Base-by-base conservation (phyloP, 2,329 filamentous ascomycete genomes). In the Tolypocladium tundrense region DNA sequence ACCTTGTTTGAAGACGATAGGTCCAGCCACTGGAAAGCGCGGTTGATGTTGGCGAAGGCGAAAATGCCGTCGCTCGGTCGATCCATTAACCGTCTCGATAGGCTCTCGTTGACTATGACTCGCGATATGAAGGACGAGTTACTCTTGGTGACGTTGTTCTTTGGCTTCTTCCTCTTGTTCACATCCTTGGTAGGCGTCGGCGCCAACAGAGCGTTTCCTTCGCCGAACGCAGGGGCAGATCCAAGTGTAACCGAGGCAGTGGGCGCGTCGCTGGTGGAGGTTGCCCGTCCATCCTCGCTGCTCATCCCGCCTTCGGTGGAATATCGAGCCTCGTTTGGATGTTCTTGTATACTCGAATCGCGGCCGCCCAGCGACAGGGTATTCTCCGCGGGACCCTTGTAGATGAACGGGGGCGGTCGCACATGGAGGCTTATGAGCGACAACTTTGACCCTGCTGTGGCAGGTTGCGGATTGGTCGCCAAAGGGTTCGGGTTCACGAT, bases 51-150 rank as follows among this genome's bases (percentile, higher is more conserved):
- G 53, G 89, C 91, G 77, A 99, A 97, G 2, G 88, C 90, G 72
- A 94, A 96, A 4, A 94, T 73, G 1, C 91, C 92, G 62, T 94
- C 89, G 2, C 79, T 79, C 14, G 86, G 84, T 61, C 90, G 86
- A 39, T 97, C 94, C 54, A 84, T 82, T 61, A 97, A 73, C 62
- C 89, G 86, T 73, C 94, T 96, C 27, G 82, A 80, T 57, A 95
- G 73, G 5, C 81, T 80, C 66, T 99, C 94, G 67, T 96, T 90
- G 19, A 91, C 87, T 62, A 97, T 96, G 39, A 97, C 93, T 57
- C 94, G 80, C n/a, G 93, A 97, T 37, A 99, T 94, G 69, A 97
- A 99, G 0, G 93, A 96, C 11, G 94, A 99, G 72, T 96, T 97
- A 75, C 91, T 97, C 79, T 99, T 99, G 56, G 93, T 87, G 72